These are phyloP conservation scores for Talaromyces sp. DNA, from an alignment of 2,329 filamentous ascomycete species.

Conservation along the genomic window DNA sequence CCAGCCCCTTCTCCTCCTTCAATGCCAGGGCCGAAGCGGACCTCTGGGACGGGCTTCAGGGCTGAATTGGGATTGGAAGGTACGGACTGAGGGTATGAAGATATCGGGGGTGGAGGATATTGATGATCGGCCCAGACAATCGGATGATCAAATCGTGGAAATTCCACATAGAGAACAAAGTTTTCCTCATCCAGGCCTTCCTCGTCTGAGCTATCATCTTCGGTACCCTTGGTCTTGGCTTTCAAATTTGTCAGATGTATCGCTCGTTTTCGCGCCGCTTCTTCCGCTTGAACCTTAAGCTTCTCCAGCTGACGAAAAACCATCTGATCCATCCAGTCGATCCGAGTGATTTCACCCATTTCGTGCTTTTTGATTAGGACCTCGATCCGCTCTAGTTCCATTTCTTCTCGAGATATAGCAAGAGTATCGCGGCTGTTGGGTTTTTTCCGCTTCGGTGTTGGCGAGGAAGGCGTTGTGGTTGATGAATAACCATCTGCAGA, in stretches of 20 bases:
- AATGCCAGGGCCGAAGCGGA: conserved; percentile 88
- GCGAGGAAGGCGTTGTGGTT: conserved; percentile 74
- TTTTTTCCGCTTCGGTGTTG: conserved; percentile 57
- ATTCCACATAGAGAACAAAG: conserved; percentile 85
- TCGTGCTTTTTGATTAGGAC: conserved; percentile 95
- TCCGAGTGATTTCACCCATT: conserved; percentile 90
- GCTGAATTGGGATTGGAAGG: conserved; percentile 69
- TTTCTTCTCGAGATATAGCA: conserved; percentile 67
- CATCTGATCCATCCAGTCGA: conserved; percentile 94
- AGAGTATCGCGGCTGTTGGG: conserved; percentile 51
- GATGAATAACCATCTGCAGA: conserved; percentile 82
- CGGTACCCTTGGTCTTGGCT: conserved; percentile 29
- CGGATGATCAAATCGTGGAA: conserved; percentile 93
- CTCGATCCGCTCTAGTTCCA: conserved; percentile 87
- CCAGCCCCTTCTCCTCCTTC: conserved; percentile 63
- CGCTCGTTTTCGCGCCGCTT: conserved; percentile 62
- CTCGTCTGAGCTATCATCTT: conserved; percentile 44
- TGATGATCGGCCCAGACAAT: conserved; percentile 94
- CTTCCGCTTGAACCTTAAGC: conserved; percentile 66
- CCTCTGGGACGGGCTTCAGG: conserved; percentile 79
- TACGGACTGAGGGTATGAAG: conserved; percentile 68
- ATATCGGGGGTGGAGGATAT: conserved; percentile 82
- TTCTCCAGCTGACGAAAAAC: conserved; percentile 91
- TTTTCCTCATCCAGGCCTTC: conserved; percentile 59
- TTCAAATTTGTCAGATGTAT: conserved; percentile 35